A percentile compares a stretch with the other conserved stretches of the same genome.
Evolutionary conservation across 192 early-diverging fungal species (phyloP).

Genomic region (Irineochytrium annulatum): DNA sequence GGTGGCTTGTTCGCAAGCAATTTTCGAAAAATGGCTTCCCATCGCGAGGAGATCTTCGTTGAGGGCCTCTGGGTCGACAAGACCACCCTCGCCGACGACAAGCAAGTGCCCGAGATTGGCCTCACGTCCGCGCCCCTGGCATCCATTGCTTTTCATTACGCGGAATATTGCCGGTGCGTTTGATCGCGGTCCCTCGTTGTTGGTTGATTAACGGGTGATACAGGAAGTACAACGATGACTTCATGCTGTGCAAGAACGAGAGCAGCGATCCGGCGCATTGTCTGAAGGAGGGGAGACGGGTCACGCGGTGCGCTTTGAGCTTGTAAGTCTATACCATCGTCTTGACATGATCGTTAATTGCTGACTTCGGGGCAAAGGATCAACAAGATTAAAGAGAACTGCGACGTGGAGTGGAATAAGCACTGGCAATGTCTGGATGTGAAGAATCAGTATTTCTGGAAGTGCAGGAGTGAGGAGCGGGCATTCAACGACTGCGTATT

Average conservation of each 20-base stretch:
- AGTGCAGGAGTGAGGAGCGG: slow-evolving; percentile 74
- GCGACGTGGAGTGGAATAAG: slow-evolving; percentile 75
- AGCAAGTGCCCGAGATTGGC: slow-evolving; percentile 83
- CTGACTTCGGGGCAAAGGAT: slow-evolving; percentile 47
- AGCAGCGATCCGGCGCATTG: slow-evolving; percentile 86
- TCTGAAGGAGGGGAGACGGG: slow-evolving; percentile 89
- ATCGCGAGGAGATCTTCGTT: slow-evolving; percentile 41
- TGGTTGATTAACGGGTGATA: no score
- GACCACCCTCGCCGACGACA: slow-evolving; percentile 63
- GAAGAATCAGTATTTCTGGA: slow-evolving; percentile 83
- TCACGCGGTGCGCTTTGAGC: slow-evolving; percentile 90
- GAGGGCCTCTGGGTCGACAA: slow-evolving; percentile 77
- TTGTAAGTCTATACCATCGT: slow-evolving; percentile 48
- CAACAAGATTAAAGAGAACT: slow-evolving; percentile 83
- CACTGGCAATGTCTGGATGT: slow-evolving; percentile 92
- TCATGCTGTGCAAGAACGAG: slow-evolving; percentile 94
- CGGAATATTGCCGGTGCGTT: slow-evolving; percentile 74
- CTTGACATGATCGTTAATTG: neutral
- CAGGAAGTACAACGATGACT: slow-evolving; percentile 80
- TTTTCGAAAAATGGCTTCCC: slow-evolving; percentile 19
- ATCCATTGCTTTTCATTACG: slow-evolving; percentile 90
- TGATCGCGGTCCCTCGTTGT: neutral
- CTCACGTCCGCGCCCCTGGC: slow-evolving; percentile 85
- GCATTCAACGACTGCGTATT: slow-evolving; percentile 87
- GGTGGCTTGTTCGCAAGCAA: slow-evolving; percentile 3